Evolutionary conservation across 257 asterid genomes (phyloP).

Genomic region (Rhazya stricta): DNA sequence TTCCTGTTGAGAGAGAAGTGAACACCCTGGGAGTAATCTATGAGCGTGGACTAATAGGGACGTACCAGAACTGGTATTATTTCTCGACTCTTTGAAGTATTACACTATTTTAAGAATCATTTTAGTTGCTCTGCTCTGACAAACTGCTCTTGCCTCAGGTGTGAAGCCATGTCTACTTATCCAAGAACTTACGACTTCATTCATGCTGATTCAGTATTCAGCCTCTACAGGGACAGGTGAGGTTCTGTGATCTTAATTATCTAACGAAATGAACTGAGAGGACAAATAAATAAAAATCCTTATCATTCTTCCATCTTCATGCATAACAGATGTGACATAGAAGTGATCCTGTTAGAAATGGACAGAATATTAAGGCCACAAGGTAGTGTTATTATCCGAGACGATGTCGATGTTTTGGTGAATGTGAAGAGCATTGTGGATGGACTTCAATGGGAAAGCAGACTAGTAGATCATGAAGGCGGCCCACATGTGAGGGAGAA

Average conservation of each 20-base stretch:
- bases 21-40: slow-evolving; percentile 72
- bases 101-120: background rate
- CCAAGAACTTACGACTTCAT: slow-evolving; percentile 94
- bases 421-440: slow-evolving; percentile 58
- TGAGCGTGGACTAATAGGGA: slow-evolving; percentile 88
- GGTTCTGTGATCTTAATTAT: background rate
- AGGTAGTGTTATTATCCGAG: slow-evolving; percentile 77
- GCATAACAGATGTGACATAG: slow-evolving; percentile 59
- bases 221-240: slow-evolving; percentile 69
- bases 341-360: slow-evolving; percentile 76
- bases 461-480: slow-evolving; percentile 78
- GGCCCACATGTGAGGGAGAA: slow-evolving; percentile 84
- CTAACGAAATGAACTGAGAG: background rate
- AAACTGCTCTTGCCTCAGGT: slow-evolving; percentile 35
- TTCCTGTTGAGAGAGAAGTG: slow-evolving; percentile 52
- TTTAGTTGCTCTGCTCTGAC: slow-evolving; percentile 3
- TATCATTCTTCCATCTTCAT: background rate
- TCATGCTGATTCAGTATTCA: slow-evolving; percentile 64
- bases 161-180: slow-evolving; percentile 93
- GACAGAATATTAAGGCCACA: slow-evolving; percentile 80
- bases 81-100: background rate
- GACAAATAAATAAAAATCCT: background rate
- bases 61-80: slow-evolving; percentile 77
- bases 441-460: slow-evolving; percentile 73
- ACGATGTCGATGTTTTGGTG: slow-evolving; percentile 65